Conservation (phyloP, 1,284 basidiomycete genomes). For the Apiotrichum gracile region DNA sequence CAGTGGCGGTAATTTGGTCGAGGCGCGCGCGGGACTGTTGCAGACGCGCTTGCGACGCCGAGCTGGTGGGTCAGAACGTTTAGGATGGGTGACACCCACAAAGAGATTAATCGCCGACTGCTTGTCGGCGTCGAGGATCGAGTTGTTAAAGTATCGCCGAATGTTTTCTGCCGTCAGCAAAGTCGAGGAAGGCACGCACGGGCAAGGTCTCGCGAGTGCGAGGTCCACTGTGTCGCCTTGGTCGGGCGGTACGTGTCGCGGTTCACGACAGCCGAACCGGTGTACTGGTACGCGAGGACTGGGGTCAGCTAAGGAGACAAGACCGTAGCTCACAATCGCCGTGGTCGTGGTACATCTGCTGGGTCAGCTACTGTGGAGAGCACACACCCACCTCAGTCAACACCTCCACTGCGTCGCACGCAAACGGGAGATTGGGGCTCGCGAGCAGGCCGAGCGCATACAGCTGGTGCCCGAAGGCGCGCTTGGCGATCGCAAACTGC, state of each 20-base stretch:
- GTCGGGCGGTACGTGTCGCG: constrained; percentile 89
- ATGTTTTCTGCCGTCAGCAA: constrained; percentile 60
- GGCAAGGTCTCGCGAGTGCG: constrained; percentile 93
- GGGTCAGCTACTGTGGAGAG: background rate
- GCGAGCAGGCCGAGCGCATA: constrained; percentile 87
- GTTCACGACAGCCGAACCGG: constrained; percentile 92
- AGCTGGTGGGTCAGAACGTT: constrained; percentile 48
- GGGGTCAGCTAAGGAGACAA: constrained; percentile 1
- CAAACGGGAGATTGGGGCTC: constrained; percentile 75
- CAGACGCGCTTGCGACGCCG: constrained; percentile 56
- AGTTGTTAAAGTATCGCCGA: constrained; percentile 92
- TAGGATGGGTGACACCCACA: constrained; percentile 18
- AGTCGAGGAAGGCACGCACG: constrained; percentile 39
- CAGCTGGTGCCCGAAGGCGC: constrained; percentile 89
- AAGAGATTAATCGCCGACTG: constrained; percentile 97
- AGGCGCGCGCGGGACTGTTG: background rate
- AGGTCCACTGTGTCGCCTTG: constrained; percentile 86
- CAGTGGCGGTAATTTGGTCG: constrained; percentile 69
- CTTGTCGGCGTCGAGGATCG: constrained; percentile 91
- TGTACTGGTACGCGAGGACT: constrained; percentile 95
- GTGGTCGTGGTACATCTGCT: constrained; percentile 89
- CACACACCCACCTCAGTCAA: constrained; percentile 61
- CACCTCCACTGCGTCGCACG: constrained; percentile 94
- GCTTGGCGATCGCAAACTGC: constrained; percentile 96
- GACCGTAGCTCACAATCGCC: constrained; percentile 66